Base-by-base conservation (phyloP, 148 eudicot genomes). In the Rhododendron ferrugineum region DNA sequence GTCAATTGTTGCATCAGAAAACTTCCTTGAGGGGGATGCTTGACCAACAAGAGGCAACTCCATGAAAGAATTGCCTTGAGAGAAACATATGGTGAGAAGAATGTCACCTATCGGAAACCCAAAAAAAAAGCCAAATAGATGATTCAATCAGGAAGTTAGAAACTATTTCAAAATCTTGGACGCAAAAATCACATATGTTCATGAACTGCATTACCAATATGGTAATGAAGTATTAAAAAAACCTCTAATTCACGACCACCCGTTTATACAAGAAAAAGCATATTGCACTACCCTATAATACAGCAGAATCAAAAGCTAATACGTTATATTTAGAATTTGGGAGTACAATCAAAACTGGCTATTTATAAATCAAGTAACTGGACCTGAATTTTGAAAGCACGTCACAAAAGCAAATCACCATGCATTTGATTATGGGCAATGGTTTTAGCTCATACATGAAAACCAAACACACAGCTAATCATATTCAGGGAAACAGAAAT, bases 31-130 rank as follows among this genome's bases (percentile, higher is more conserved):
- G 44, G 84, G 79, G n/a, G 76, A 37, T 20, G 84, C 42, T 62
- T 46, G 49, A 84, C 89, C 89, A 78, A 54, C 84, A 75, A 37
- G 82, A 73, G 86, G 88, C 84, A 86, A 66, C 46, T 94, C 98
- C 84, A 68, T 34, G 26, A 82, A 28, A 80, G 92, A 81, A 85
- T 87, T 88, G 85, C 86, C 92, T 87, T 94, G 99, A 64, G 93
- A 92, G 87, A 97, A 97, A 90, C 89, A 89, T 78, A 97, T 92
- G 83, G 92, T 91, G 80, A 97, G 95, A 85, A 97, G 95, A 80
- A 97, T 91, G 47, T 97, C 96, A 90, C 99, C 99, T 95, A 83
- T 70, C 36, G 11, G 60, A 40, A 36, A 52, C 49, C 46, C 82
- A 34, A 28, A 68, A 49, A 49, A 78, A 22, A 68, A 87, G 23